These are phyloP conservation scores for Fusarium avenaceum DNA, from an alignment of 2,329 filamentous ascomycete species.

Conservation along the genomic window DNA sequence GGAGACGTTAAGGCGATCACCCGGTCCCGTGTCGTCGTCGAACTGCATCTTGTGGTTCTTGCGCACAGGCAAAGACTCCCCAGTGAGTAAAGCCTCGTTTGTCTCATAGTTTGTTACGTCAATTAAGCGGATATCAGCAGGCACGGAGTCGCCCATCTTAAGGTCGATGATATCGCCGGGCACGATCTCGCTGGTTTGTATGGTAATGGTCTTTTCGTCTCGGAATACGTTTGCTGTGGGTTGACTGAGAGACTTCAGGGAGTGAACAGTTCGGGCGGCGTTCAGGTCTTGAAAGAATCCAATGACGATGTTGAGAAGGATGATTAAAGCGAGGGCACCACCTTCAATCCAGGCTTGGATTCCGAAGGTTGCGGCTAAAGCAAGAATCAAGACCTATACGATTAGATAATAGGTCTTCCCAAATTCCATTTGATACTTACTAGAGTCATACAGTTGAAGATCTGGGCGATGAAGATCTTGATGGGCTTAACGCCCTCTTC, in stretches of 20 bases:
- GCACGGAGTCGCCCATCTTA: conserved; percentile 70
- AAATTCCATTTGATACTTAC: conserved; percentile 53
- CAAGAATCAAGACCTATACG: conserved; percentile 64
- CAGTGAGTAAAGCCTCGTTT: conserved; percentile 38
- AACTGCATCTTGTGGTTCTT: conserved; percentile 63
- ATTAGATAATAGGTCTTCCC: background rate
- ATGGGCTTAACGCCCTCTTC: conserved; percentile 69
- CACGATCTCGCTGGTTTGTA: conserved; percentile 35
- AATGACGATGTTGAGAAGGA: conserved; percentile 69
- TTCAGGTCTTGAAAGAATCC: conserved; percentile 61
- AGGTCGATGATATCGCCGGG: conserved; percentile 69
- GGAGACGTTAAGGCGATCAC: conserved; percentile 73
- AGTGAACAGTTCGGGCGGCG: conserved; percentile 64
- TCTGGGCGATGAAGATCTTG: conserved; percentile 74
- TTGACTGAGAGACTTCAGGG: conserved; percentile 56
- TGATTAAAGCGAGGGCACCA: conserved; percentile 69
- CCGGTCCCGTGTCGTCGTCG: conserved; percentile 57
- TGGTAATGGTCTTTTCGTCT: conserved; percentile 28
- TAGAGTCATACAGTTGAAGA: conserved; percentile 78
- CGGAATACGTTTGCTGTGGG: conserved; percentile 41
- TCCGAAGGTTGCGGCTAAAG: conserved; percentile 68
- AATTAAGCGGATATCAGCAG: conserved; percentile 66
- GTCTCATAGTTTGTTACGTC: conserved; percentile 36
- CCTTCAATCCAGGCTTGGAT: conserved; percentile 72
- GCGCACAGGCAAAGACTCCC: conserved; percentile 66